Base-by-base conservation (phyloP, 2,329 filamentous ascomycete genomes). In the Leptosphaerulina australis region DNA sequence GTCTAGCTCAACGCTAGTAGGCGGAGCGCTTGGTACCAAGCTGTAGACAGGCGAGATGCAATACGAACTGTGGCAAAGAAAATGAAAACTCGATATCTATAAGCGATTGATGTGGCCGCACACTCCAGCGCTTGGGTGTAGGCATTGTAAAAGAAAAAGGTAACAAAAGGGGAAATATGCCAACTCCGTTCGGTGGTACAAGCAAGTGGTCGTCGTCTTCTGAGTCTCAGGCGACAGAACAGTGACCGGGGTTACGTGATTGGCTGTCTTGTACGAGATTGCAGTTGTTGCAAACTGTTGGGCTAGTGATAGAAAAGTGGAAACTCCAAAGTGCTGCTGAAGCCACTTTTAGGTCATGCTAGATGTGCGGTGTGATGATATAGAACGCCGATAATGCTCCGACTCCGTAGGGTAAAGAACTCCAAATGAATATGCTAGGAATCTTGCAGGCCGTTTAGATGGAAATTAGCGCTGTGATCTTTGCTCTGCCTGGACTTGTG, bases 111-210 rank as follows among this genome's bases (percentile, higher is more conserved):
- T 62, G 50, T 40, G 52, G 50, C 56, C 64, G 63, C 56, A 67
- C 58, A 62, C 60, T 68, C 69, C 66, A 72, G 67, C 67, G 64
- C 67, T 71, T 70, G 69, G 69, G 59, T 64, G 59, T 62, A 56
- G 59, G 63, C 58, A 57, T 39, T 50, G 58, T 45, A 47, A 59
- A 62, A 55, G 49, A 50, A 50, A 59, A 43, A 53, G 26, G n/a
- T n/a, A n/a, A n/a, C n/a, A n/a, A 50, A 51, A 29, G n/a, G 26
- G 11, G 22, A 35, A 30, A 43, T 25, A 36, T 24, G 20, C 24
- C 36, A 40, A 18, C 41, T 31, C 30, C 34, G n/a, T 29, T 22
- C 8, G 11, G 28, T 18, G 22, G 39, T 22, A 28, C 8, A 24
- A 26, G 12, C 11, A 38, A 9, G 18, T 14, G 18, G 22, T 33